Evolutionary conservation across 495 filamentous ascomycete species (phyloP).

Genomic region (Penicillium tannophilum): DNA sequence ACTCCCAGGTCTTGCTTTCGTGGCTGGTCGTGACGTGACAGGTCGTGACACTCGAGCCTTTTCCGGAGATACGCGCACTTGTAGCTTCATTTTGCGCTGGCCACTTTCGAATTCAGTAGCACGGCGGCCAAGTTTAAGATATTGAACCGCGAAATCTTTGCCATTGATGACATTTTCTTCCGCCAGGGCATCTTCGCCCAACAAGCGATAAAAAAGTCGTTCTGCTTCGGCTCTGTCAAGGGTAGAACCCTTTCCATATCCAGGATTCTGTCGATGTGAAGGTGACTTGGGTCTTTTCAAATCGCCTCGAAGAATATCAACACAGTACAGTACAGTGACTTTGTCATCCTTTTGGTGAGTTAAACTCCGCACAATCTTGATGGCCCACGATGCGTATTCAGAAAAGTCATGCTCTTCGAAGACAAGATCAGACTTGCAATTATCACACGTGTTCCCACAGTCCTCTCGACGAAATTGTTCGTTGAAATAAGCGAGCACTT

Average conservation of each 20-base stretch:
- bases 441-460: constrained; percentile 80
- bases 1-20: constrained; percentile 22
- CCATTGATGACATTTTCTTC: constrained; percentile 62
- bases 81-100: constrained; percentile 55
- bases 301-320: constrained; percentile 62
- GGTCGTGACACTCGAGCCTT: constrained; percentile 38
- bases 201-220: constrained; percentile 62
- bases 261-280: constrained; percentile 49
- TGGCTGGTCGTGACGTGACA: constrained; percentile 18
- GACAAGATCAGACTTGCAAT: constrained; percentile 69
- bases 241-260: constrained; percentile 56
- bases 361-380: constrained; percentile 63
- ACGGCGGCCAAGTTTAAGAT: constrained; percentile 59
- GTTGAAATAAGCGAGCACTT: constrained; percentile 90
- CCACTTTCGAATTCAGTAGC: constrained; percentile 54
- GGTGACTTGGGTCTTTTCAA: constrained; percentile 50
- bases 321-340: constrained; percentile 56
- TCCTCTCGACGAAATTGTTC: constrained; percentile 72
- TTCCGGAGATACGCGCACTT: constrained; percentile 57
- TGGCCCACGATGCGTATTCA: constrained; percentile 65
- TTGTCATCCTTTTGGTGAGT: constrained; percentile 48
- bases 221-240: constrained; percentile 64
- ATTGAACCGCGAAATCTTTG: constrained; percentile 61
- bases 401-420: constrained; percentile 77
- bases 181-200: constrained; percentile 61